These are phyloP conservation scores for Poa pratensis DNA, from an alignment of 176 grass and related monocot species.

Conservation along the genomic window DNA sequence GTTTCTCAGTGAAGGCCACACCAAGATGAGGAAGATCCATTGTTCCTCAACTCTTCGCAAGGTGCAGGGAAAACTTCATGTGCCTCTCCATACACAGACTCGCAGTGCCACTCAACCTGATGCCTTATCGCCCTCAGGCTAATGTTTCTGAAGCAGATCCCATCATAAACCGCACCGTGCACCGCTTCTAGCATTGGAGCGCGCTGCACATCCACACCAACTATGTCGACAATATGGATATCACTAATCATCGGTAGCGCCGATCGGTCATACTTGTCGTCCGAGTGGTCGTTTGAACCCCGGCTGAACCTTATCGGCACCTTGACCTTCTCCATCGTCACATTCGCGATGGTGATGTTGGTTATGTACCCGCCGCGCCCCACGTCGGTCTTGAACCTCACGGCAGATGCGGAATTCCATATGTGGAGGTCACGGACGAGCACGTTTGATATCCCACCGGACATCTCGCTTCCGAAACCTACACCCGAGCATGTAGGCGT, in stretches of 20 bases:
- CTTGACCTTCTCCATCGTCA: constrained; percentile 81
- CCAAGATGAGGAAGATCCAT: constrained; percentile 59
- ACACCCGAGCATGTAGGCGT: constrained; percentile 92
- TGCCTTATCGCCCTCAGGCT: constrained; percentile 54
- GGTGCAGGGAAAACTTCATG: constrained; percentile 69
- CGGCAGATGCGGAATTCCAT: constrained; percentile 73
- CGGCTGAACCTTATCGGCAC: constrained; percentile 82
- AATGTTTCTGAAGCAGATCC: constrained; percentile 75
- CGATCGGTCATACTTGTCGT: constrained; percentile 53
- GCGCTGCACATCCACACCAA: constrained; percentile 48
- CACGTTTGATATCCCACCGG: constrained; percentile 75
- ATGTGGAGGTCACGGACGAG: constrained; percentile 62
- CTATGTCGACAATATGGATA: constrained; percentile 57
- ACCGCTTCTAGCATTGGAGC: constrained; percentile 71
- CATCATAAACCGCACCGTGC: constrained; percentile 59
- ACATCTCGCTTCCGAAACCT: constrained; percentile 93
- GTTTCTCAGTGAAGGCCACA: constrained; percentile 47
- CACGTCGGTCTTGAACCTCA: constrained; percentile 71
- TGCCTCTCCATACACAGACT: constrained; percentile 72
- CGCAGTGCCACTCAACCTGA: constrained; percentile 62
- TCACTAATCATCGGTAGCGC: constrained; percentile 61
- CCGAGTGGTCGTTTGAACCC: constrained; percentile 62
- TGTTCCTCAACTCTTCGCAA: constrained; percentile 62
- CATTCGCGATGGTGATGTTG: constrained; percentile 65
- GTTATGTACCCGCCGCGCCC: constrained; percentile 86